Conservation (phyloP, 2,329 filamentous ascomycete species). For the Fusarium goolgardi region DNA sequence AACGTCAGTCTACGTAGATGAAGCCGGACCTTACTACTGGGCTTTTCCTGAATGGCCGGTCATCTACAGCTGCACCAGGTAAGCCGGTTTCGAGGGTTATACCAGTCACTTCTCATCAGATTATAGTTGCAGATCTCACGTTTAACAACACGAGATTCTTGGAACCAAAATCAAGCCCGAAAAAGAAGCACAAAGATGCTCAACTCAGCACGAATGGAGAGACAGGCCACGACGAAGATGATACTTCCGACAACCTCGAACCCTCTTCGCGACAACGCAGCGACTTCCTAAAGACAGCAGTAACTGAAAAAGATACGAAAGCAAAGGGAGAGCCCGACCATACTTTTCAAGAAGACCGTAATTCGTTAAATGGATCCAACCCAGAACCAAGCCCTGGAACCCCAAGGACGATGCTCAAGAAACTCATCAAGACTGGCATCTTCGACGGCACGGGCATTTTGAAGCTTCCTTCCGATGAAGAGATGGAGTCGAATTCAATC, state of each 20-base stretch:
- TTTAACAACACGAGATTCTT: slow-evolving; percentile 65
- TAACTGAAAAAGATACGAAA: background rate
- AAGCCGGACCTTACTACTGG: slow-evolving; percentile 51
- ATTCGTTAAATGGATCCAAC: background rate
- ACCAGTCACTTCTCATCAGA: slow-evolving; percentile 1
- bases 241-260: background rate
- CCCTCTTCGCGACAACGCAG: background rate
- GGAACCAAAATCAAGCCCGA: background rate
- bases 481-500: background rate
- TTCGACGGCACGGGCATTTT: slow-evolving; percentile 31
- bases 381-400: background rate
- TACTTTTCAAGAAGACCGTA: background rate
- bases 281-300: background rate
- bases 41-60: slow-evolving; percentile 51
- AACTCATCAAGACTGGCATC: slow-evolving; percentile 37
- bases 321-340: background rate
- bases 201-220: background rate
- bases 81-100: background rate
- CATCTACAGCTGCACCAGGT: slow-evolving; percentile 38
- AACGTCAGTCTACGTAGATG: slow-evolving; percentile 43
- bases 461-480: background rate
- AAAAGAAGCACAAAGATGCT: slow-evolving; percentile 22
- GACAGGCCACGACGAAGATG: background rate
- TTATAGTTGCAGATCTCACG: slow-evolving; percentile 60
- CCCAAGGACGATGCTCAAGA: slow-evolving; percentile 13